Base-by-base conservation (phyloP, 2,329 filamentous ascomycete species). In the Arthrobotrys megalospora region DNA sequence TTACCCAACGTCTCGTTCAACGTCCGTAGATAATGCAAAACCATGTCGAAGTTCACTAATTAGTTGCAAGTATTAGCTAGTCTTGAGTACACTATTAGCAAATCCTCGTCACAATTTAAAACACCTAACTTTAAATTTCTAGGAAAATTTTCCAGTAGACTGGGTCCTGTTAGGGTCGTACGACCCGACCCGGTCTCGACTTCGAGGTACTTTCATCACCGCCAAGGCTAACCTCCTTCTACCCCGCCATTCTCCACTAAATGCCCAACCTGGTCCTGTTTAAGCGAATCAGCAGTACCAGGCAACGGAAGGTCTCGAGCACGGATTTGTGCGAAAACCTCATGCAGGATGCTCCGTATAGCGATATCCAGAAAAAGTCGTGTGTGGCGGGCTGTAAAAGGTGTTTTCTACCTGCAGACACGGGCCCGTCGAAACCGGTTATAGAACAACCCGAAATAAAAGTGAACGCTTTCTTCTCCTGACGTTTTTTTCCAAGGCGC, bases 171-270 rank as follows among this genome's bases (percentile, higher is more conserved):
- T 62, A 65, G 58, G 28, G 55, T 63, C 47, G 64, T 53, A 76
- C 55, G 64, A 69, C 19, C 14, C 36, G 38, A 34, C 16, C 45
- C 21, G n/a, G 12, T 34, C 43, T 28, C 34, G 19, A 21, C 32
- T 19, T 21, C 60, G 11, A 52, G 3, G n/a, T 24, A 3, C 3
- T 50, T 52, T 48, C 38, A 28, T 41, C 19, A 55, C 52, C 19
- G 36, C 50, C 50, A 60, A 47, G 21, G 14, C 21, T 3, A 10
- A 41, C 58, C 47, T 47, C 63, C 48, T n/a, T n/a, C 12, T 53
- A 65, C 68, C 68, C 68, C 68, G 60, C 68, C 38, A 72, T 64
- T 70, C 38, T 53, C 55, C 55, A 63, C 67, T 7, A 58, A 63
- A 48, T 48, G 24, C 21, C 5, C 16, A 64, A 28, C n/a, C 52